Evolutionary conservation across 192 early-diverging fungal species (phyloP).

Genomic region (Chytriomyces hyalinus): DNA sequence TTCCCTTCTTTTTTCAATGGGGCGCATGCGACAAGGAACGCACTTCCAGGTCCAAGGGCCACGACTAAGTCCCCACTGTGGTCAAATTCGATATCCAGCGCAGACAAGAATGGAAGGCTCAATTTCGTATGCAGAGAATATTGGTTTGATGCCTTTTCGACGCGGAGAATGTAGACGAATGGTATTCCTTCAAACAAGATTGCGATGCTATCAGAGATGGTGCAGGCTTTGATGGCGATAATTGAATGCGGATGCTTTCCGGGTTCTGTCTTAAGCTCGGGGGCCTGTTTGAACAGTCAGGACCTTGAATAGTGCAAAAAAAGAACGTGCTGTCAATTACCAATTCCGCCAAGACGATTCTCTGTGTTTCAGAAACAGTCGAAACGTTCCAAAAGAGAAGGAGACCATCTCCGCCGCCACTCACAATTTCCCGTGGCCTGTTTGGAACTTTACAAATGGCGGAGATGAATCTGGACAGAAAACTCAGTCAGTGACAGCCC

Average conservation of each 20-base stretch:
- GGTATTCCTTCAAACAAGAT: conserved; percentile 12
- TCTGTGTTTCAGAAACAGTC: conserved; percentile 69
- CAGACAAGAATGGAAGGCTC: conserved; percentile 6
- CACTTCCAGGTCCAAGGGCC: conserved; percentile 6
- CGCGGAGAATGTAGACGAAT: conserved; percentile 14
- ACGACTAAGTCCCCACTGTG: conserved; percentile 8
- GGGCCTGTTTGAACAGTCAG: neutral
- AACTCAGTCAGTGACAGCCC: conserved; percentile 47
- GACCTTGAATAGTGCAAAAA: neutral
- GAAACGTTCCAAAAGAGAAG: conserved; percentile 77
- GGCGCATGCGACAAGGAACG: neutral
- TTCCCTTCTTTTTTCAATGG: neutral
- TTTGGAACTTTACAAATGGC: conserved; percentile 58
- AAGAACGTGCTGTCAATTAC: neutral
- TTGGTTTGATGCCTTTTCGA: neutral
- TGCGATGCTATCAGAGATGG: conserved; percentile 12
- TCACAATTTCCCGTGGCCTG: conserved; percentile 57
- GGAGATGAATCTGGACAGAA: conserved; percentile 72
- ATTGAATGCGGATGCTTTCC: neutral
- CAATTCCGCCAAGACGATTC: conserved; percentile 58
- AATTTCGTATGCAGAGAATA: conserved; percentile 2
- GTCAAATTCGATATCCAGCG: conserved; percentile 27
- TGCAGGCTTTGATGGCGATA: conserved; percentile 21
- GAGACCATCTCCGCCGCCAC: conserved; percentile 84
- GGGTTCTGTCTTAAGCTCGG: neutral